A percentile compares a stretch with the other conserved stretches of the same genome.
phyloP scores from a whole-genome alignment of 2,329 filamentous ascomycete species.

The Salinomyces thailandicus region DNA sequence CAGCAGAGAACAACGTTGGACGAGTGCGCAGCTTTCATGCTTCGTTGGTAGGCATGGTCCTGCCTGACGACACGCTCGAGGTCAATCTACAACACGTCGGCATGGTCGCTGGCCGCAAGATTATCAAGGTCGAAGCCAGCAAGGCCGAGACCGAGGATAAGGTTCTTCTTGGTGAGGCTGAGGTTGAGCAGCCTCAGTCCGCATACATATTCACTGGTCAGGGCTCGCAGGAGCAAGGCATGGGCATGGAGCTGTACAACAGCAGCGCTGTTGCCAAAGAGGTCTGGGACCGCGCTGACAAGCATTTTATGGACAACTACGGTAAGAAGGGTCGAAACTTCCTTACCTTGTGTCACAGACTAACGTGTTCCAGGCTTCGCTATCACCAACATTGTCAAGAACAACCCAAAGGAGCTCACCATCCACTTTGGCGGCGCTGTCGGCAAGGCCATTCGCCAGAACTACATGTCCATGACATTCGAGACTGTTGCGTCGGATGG shows the following conservation, averaged over 20 bases:
- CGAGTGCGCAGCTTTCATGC: conserved; percentile 96
- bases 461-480: conserved; percentile 99
- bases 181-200: conserved; percentile 94
- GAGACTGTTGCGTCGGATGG: conserved; percentile 93
- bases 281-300: conserved; percentile 95
- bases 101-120: conserved; percentile 97
- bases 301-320: conserved; percentile 97
- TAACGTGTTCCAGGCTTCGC: conserved; percentile 56
- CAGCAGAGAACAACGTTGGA: conserved; percentile 95
- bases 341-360: too few species aligned
- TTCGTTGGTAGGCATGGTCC: conserved; percentile 93
- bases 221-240: conserved; percentile 96
- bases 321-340: too few species aligned
- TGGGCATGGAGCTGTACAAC: conserved; percentile 98
- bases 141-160: conserved; percentile 87
- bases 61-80: conserved; percentile 89
- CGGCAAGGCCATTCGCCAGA: conserved; percentile 93
- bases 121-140: conserved; percentile 94
- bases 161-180: conserved; percentile 86
- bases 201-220: conserved; percentile 98
- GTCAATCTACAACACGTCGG: conserved; percentile 94
- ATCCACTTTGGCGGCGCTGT: conserved; percentile 95
- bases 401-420: conserved; percentile 97
- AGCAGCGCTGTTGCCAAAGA: conserved; percentile 91
- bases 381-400: conserved; percentile 97